Percentiles rank a stretch among this genome's conserved stretches.
phyloP scores from a whole-genome alignment of 139 green algal genomes.

The Asterochloris erici region DNA sequence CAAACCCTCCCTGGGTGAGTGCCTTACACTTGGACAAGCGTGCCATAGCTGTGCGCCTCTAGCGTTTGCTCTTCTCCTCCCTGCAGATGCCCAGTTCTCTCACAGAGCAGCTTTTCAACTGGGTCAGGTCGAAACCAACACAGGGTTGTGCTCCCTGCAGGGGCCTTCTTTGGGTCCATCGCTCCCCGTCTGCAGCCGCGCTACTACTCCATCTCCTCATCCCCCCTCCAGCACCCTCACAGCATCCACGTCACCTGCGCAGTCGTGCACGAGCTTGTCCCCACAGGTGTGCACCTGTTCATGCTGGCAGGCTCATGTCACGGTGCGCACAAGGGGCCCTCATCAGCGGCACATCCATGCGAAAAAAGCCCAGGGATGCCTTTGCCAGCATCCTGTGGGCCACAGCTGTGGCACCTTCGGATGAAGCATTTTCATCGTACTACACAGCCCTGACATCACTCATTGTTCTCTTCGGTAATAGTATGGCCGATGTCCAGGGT shows the following conservation, averaged over 20 bases:
- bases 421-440: too few species aligned
- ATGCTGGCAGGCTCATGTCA: too few species aligned
- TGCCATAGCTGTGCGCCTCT: background rate
- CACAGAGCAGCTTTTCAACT: background rate
- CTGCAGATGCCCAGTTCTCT: background rate
- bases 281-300: slow-evolving; percentile 39
- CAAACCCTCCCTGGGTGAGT: slow-evolving; percentile 60
- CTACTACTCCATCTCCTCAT: slow-evolving; percentile 90
- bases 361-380: too few species aligned
- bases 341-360: too few species aligned
- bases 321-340: too few species aligned
- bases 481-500: too few species aligned
- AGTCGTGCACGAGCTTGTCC: slow-evolving; percentile 67
- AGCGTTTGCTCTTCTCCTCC: background rate
- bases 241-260: slow-evolving; percentile 81
- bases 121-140: background rate
- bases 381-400: too few species aligned
- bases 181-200: slow-evolving; percentile 76
- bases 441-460: too few species aligned
- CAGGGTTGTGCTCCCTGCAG: slow-evolving; percentile 20
- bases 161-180: slow-evolving; percentile 86
- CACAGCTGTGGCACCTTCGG: too few species aligned
- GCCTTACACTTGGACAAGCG: background rate
- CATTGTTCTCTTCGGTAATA: too few species aligned
- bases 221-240: slow-evolving; percentile 45